Conservation (phyloP, 305 asterid genomes). For the Fraxinus nigra region DNA sequence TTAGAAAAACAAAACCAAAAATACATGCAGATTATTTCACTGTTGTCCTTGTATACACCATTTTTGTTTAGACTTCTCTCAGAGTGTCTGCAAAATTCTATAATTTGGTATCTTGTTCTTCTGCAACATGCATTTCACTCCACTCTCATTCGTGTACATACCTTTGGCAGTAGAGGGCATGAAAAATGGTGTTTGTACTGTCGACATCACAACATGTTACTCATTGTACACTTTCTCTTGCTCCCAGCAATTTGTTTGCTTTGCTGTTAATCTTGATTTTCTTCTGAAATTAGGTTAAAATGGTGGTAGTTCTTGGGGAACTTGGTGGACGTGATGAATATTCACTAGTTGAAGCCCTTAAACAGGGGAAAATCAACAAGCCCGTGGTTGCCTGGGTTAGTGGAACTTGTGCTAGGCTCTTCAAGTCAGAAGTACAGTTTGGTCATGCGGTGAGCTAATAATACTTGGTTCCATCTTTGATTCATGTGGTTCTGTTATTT, state of each 20-base stretch:
- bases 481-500: conserved; percentile 12
- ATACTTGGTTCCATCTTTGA: neutral
- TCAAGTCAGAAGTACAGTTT: conserved; percentile 98
- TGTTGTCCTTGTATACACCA: neutral
- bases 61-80: neutral
- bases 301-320: conserved; percentile 97
- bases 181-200: neutral
- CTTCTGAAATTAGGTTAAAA: conserved; percentile 60
- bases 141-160: neutral
- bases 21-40: neutral
- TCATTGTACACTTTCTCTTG: neutral
- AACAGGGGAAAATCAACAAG: conserved; percentile 89
- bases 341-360: conserved; percentile 95
- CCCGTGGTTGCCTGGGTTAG: conserved; percentile 99
- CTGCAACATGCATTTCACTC: conserved; percentile 10
- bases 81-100: neutral
- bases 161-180: conserved; percentile 16
- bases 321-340: conserved; percentile 99
- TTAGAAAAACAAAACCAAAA: neutral
- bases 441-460: conserved; percentile 90
- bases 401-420: conserved; percentile 95
- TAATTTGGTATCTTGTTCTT: neutral
- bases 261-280: conserved; percentile 25
- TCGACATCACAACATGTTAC: neutral
- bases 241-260: neutral